phyloP scores from a whole-genome alignment of 139 green algal genomes.

The Pleodorina starrii region DNA sequence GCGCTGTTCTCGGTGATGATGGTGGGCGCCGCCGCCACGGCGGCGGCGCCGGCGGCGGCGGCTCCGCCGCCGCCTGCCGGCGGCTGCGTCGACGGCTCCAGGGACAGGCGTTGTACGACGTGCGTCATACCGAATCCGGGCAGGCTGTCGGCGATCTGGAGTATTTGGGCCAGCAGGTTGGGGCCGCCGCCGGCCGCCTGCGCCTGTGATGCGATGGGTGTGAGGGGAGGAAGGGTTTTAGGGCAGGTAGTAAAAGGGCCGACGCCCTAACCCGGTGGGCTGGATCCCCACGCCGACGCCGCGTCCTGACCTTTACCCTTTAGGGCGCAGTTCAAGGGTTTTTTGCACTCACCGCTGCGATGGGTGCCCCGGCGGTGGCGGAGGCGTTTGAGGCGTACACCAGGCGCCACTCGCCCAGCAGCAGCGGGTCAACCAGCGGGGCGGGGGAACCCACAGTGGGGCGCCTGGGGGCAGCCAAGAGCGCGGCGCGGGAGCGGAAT shows the following conservation, averaged over 20 bases:
- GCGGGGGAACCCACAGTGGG: background rate
- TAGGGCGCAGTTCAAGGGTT: no score
- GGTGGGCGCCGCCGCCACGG: background rate
- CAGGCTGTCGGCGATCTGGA: slow-evolving; percentile 50
- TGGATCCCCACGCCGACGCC: no score
- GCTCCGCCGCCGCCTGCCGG: background rate
- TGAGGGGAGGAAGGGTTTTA: no score
- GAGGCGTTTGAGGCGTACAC: slow-evolving; percentile 47
- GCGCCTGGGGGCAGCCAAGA: background rate
- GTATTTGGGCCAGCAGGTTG: slow-evolving; percentile 51
- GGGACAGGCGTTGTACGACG: slow-evolving; percentile 43
- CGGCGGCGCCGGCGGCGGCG: background rate
- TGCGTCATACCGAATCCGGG: slow-evolving; percentile 53
- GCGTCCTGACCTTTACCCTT: no score
- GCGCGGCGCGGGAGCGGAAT: no score
- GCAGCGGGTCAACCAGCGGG: background rate
- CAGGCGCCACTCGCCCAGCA: slow-evolving; percentile 52
- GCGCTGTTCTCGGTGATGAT: slow-evolving; percentile 54
- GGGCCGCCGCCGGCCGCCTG: slow-evolving; percentile 20
- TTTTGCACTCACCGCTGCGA: slow-evolving; percentile 3
- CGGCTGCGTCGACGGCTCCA: background rate
- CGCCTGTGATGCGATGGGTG: no score
- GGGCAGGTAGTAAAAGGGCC: no score
- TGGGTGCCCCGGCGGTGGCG: background rate
- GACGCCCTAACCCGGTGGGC: no score